phyloP scores from a whole-genome alignment of 495 filamentous ascomycete genomes.

The Aspergillus hancockii region DNA sequence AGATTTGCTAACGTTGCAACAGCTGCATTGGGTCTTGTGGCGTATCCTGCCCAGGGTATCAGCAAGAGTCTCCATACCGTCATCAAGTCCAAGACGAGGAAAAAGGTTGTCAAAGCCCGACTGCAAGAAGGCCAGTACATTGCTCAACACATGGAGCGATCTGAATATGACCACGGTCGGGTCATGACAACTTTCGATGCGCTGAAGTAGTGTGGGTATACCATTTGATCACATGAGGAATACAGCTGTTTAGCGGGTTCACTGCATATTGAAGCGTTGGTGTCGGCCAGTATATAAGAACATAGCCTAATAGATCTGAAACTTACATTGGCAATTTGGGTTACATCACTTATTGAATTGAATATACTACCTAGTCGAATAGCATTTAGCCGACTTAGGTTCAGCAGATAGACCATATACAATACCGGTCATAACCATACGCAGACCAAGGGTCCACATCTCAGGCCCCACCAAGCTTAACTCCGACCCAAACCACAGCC shows the following conservation, averaged over 20 bases:
- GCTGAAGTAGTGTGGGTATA: neutral
- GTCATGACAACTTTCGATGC: constrained; percentile 2
- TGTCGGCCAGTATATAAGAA: too few species aligned
- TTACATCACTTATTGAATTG: too few species aligned
- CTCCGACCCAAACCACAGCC: neutral
- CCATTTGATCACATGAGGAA: neutral
- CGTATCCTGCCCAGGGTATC: constrained; percentile 29
- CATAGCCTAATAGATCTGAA: too few species aligned
- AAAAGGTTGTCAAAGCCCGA: constrained; percentile 19
- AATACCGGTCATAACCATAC: neutral
- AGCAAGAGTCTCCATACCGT: constrained; percentile 27
- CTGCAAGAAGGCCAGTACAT: constrained; percentile 17
- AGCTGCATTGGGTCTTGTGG: constrained; percentile 29
- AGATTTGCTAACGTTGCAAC: neutral
- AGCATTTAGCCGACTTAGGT: too few species aligned
- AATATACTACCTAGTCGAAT: too few species aligned
- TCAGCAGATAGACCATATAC: too few species aligned
- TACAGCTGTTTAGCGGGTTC: neutral
- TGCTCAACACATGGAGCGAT: neutral
- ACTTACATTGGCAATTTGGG: too few species aligned
- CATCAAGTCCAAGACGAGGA: constrained; percentile 25
- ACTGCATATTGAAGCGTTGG: too few species aligned
- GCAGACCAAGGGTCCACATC: neutral
- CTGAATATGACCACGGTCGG: neutral
- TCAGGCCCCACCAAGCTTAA: neutral